Percentiles rank a stretch among this genome's conserved stretches.
phyloP scores from a whole-genome alignment of 2,329 filamentous ascomycete species.

The Fusarium anguioides region DNA sequence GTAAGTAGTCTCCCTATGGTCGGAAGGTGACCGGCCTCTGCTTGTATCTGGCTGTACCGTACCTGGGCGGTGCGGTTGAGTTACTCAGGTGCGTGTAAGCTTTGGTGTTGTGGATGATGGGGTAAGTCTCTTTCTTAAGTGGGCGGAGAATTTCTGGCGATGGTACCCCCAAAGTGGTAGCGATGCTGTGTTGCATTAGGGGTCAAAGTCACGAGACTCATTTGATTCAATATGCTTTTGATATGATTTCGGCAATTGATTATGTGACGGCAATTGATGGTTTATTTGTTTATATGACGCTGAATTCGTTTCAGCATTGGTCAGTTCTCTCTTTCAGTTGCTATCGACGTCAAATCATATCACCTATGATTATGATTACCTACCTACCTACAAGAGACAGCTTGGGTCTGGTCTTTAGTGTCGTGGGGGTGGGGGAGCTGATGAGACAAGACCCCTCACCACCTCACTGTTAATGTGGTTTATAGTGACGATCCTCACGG shows the following conservation, averaged over 20 bases:
- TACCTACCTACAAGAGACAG: too few relatives aligned
- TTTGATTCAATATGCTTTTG: neutral
- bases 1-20: neutral
- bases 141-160: constrained; percentile 25
- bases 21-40: constrained; percentile 10
- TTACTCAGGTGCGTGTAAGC: constrained; percentile 10
- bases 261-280: neutral
- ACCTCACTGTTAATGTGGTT: constrained; percentile 9
- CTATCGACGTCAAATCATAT: neutral
- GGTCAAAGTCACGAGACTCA: constrained; percentile 7
- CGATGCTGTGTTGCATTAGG: neutral
- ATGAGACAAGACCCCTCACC: constrained; percentile 32
- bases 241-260: constrained; percentile 1
- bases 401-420: too few relatives aligned
- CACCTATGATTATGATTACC: constrained; percentile 1
- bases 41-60: neutral
- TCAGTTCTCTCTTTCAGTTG: neutral
- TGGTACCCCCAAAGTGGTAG: constrained; percentile 42
- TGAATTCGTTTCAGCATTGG: neutral
- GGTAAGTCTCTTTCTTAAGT: neutral
- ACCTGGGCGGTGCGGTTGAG: neutral
- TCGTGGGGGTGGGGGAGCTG: constrained; percentile 29
- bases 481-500: constrained; percentile 4
- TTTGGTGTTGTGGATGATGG: constrained; percentile 15
- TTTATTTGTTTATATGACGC: neutral